These are phyloP conservation scores for Pyronema omphalodes DNA, from an alignment of 495 filamentous ascomycete genomes.

Conservation along the genomic window DNA sequence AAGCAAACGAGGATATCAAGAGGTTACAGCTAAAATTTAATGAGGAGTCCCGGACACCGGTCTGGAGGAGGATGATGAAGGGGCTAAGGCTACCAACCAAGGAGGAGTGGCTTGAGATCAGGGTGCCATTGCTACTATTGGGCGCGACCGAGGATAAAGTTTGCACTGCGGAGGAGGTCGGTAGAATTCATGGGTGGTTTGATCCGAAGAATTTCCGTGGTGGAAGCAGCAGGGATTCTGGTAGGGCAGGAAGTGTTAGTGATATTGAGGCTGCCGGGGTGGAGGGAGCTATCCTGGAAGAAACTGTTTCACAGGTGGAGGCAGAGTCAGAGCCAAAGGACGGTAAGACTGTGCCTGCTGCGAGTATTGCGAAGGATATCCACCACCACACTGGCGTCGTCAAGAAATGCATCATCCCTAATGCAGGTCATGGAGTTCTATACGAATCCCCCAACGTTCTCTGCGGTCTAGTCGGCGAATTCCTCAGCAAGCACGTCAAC, in stretches of 20 bases:
- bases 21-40: conserved; percentile 71
- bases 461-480: conserved; percentile 64
- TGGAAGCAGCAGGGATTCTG: conserved; percentile 10
- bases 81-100: conserved; percentile 42
- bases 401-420: conserved; percentile 51
- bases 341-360: conserved; percentile 28
- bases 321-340: conserved; percentile 21
- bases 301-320: conserved; percentile 30
- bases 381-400: conserved; percentile 28
- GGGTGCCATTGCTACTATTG: conserved; percentile 56
- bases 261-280: too few relatives aligned
- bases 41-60: conserved; percentile 55
- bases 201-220: conserved; percentile 24
- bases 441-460: conserved; percentile 64
- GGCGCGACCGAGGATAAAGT: conserved; percentile 61
- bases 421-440: conserved; percentile 67
- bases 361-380: conserved; percentile 25
- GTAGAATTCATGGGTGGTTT: conserved; percentile 46
- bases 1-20: conserved; percentile 56
- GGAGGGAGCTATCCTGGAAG: conserved; percentile 26
- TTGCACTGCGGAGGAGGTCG: conserved; percentile 49
- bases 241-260: neutral
- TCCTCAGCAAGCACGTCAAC: conserved; percentile 55
- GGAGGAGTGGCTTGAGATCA: conserved; percentile 54
- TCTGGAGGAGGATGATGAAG: conserved; percentile 70